Evolutionary conservation across 169 alveolate species (phyloP), one percentile per base, ranked within the genome.

Genomic region (Cyclospora cayetanensis): DNA sequence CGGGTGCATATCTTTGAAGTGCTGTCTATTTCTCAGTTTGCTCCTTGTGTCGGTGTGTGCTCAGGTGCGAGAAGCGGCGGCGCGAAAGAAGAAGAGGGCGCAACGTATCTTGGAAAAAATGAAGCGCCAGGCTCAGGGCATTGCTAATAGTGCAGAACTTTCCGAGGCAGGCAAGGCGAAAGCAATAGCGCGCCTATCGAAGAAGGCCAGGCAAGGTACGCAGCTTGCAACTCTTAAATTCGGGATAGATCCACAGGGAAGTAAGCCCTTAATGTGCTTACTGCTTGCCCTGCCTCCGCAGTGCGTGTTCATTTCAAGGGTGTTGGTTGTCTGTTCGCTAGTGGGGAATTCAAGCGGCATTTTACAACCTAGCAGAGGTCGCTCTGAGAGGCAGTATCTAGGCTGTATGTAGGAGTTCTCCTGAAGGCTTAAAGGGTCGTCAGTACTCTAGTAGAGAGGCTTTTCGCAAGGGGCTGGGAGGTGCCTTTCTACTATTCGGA

Each of bases 41-140:
- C n/a, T 11, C 18, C 4, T 52, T 1, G 42, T 15, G 70, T 0
- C 25, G 9, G 87, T 15, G 34, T 3, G n/a, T 31, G 22, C 35
- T 20, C 79, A 90, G 90, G 93, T 91, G 7, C 90, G 55, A 42
- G 92, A 91, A 52, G 92, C 92, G 29, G 27, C 55, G 37, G 94
- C 92, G 65, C 92, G 92, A 1, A 60, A 76, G 42, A 83, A 72
- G 34, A 22, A 55, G 25, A 46, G 94, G 39, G 79, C 63, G 43
- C 42, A 60, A 53, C 82, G 80, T 5, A 60, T 88, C n/a, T 50
- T 83, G 85, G 83, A 84, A 52, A 84, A 68, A 82, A 84, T 77
- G 72, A 42, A 70, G 72, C 31, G 63, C n/a, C 86, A 91, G 25
- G 66, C 82, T 12, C 50, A 31, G 2, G 83, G 50, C n/a, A 66